These are phyloP conservation scores for Schoenoplectus tabernaemontani DNA, from an alignment of 202 grass and related monocot species.

Conservation along the genomic window DNA sequence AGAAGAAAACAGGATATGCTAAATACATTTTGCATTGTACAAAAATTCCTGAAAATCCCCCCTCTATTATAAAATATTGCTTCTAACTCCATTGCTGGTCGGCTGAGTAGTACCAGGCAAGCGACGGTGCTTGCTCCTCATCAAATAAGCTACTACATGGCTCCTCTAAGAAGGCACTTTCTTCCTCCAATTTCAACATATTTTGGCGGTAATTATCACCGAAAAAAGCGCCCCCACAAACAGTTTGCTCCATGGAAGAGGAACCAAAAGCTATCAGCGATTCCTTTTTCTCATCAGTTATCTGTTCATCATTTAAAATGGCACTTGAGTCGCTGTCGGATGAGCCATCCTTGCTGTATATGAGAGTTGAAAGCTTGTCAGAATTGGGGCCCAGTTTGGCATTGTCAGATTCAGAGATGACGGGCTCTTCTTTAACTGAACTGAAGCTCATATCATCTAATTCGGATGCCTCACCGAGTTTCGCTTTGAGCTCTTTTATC, in stretches of 20 bases:
- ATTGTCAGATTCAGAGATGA: constrained; percentile 16
- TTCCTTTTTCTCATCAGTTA: constrained; percentile 4
- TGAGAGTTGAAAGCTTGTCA: background rate
- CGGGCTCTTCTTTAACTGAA: constrained; percentile 41
- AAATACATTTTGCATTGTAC: constrained; percentile 41
- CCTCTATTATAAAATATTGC: background rate
- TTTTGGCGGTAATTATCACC: constrained; percentile 26
- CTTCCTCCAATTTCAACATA: constrained; percentile 38
- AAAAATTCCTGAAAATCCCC: constrained; percentile 28
- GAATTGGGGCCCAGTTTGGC: constrained; percentile 6
- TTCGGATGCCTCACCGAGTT: constrained; percentile 38
- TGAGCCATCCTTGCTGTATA: constrained; percentile 30
- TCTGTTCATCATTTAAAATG: constrained; percentile 44
- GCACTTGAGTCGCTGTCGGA: constrained; percentile 63
- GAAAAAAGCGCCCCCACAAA: constrained; percentile 9
- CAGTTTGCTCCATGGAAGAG: background rate
- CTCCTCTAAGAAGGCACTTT: constrained; percentile 28
- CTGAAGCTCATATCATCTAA: constrained; percentile 33
- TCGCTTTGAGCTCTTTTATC: constrained; percentile 65
- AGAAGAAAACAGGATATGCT: constrained; percentile 31
- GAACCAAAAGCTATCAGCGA: background rate
- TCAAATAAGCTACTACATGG: constrained; percentile 52
- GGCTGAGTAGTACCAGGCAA: constrained; percentile 44
- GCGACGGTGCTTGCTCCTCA: constrained; percentile 41
- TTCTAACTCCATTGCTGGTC: constrained; percentile 40